Conservation (phyloP, 495 filamentous ascomycete species). For the Hapsidospora chrysogenum region DNA sequence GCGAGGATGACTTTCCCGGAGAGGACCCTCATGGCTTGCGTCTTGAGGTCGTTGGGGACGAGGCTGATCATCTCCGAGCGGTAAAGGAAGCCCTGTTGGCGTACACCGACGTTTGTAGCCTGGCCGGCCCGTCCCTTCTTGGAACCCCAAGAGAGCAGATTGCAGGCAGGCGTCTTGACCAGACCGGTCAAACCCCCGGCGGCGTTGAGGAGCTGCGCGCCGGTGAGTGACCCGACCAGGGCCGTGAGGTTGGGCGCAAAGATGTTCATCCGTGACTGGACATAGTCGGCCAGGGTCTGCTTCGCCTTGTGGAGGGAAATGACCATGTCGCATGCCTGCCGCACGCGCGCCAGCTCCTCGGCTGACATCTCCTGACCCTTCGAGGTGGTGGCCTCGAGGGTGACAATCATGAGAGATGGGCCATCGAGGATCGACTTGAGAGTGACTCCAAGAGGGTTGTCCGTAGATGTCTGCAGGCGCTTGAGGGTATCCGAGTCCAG, state of each 20-base stretch:
- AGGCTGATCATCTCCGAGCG: conserved; percentile 72
- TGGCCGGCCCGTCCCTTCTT: conserved; percentile 71
- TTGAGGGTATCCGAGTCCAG: conserved; percentile 76
- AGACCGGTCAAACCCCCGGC: conserved; percentile 77
- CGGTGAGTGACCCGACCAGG: conserved; percentile 84
- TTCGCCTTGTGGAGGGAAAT: conserved; percentile 77
- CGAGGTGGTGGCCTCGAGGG: conserved; percentile 85
- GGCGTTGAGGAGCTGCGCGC: conserved; percentile 89
- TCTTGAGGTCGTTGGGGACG: conserved; percentile 73
- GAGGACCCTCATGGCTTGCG: conserved; percentile 91
- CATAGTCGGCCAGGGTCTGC: conserved; percentile 75
- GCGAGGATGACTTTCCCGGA: conserved; percentile 85
- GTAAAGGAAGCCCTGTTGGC: conserved; percentile 88
- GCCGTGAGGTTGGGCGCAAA: conserved; percentile 93
- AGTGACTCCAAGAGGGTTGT: conserved; percentile 59
- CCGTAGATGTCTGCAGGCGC: conserved; percentile 44
- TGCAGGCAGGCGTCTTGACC: conserved; percentile 84
- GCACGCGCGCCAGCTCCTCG: conserved; percentile 55
- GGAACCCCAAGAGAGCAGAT: conserved; percentile 74
- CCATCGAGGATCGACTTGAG: conserved; percentile 71
- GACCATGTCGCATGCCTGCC: conserved; percentile 73
- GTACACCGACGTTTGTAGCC: conserved; percentile 83
- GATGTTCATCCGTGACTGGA: conserved; percentile 92
- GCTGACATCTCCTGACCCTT: conserved; percentile 61
- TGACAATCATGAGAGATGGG: conserved; percentile 85